Evolutionary conservation across 371 early-diverging fungal species (phyloP).

Genomic region (Parasitella parasitica): DNA sequence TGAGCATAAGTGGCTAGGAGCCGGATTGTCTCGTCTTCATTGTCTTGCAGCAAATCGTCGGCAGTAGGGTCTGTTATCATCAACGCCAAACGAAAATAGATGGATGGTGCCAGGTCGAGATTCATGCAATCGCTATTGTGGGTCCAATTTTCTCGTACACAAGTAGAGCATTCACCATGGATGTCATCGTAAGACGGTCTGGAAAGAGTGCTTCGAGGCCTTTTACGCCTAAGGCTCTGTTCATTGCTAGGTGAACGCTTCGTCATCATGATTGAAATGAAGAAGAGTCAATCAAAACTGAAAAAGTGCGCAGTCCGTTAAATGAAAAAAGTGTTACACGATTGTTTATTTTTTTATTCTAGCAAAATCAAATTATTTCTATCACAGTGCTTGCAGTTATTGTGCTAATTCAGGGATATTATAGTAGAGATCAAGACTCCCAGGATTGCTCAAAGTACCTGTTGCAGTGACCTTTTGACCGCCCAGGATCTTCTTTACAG

Average conservation of each 20-base stretch:
- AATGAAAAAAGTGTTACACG: neutral
- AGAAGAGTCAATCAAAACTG: too few species aligned
- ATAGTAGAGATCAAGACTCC: slow-evolving; percentile 77
- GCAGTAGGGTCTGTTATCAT: neutral
- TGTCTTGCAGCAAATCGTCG: neutral
- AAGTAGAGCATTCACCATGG: neutral
- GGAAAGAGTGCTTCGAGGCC: neutral
- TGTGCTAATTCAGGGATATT: slow-evolving; percentile 61
- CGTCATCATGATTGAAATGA: too few species aligned
- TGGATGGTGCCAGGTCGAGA: neutral
- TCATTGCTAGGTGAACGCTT: too few species aligned
- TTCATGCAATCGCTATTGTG: neutral
- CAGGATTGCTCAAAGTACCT: slow-evolving; percentile 85
- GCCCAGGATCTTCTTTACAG: slow-evolving; percentile 90
- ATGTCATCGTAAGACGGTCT: neutral
- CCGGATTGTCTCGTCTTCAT: neutral
- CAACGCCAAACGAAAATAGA: neutral
- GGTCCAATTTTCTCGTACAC: neutral
- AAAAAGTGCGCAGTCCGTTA: neutral
- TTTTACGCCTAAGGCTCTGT: neutral
- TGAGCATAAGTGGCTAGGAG: neutral
- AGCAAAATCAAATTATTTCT: neutral
- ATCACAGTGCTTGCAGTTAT: slow-evolving; percentile 8
- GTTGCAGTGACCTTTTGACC: slow-evolving; percentile 74
- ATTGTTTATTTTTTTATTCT: neutral